Conservation (phyloP, 1,284 basidiomycete genomes). For the Leccinum fuscescens region DNA sequence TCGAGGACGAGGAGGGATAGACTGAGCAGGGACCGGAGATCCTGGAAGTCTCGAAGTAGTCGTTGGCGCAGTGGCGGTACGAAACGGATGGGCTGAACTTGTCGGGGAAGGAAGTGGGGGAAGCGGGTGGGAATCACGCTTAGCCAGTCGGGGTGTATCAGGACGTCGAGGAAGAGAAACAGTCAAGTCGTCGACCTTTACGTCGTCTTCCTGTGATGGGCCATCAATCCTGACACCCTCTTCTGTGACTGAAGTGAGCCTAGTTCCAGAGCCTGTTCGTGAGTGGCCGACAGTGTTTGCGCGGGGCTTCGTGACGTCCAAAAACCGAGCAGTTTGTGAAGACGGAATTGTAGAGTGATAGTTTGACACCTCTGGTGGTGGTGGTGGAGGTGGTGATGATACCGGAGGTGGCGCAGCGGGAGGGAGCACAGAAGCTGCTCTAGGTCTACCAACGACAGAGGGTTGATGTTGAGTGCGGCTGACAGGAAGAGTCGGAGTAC, state of each 20-base stretch:
- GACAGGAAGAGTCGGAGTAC: conserved; percentile 29
- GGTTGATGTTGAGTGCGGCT: conserved; percentile 30
- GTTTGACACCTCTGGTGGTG: conserved; percentile 43
- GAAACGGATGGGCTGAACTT: conserved; percentile 28
- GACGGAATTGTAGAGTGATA: conserved; percentile 26
- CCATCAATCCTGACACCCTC: conserved; percentile 46
- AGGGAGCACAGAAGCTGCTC: conserved; percentile 59
- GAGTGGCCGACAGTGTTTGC: conserved; percentile 52
- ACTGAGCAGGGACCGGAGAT: conserved; percentile 43
- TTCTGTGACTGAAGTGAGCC: conserved; percentile 60
- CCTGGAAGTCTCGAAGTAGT: conserved; percentile 39
- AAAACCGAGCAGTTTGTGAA: conserved; percentile 31
- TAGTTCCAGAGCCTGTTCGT: conserved; percentile 55
- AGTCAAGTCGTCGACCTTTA: conserved; percentile 26
- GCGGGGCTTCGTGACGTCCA: conserved; percentile 43
- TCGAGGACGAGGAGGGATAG: conserved; percentile 48
- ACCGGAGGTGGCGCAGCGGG: conserved; percentile 65
- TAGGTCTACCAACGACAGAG: conserved; percentile 39
- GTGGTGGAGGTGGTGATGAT: conserved; percentile 60
- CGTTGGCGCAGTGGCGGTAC: conserved; percentile 30
- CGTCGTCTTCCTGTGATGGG: conserved; percentile 25
- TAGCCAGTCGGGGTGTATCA: conserved; percentile 40
- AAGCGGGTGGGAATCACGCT: conserved; percentile 59
- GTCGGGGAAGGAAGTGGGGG: conserved; percentile 61
- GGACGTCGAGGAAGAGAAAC: conserved; percentile 29